Evolutionary conservation across 2,329 filamentous ascomycete genomes (phyloP).

Genomic region (Neonectria neomacrospora): DNA sequence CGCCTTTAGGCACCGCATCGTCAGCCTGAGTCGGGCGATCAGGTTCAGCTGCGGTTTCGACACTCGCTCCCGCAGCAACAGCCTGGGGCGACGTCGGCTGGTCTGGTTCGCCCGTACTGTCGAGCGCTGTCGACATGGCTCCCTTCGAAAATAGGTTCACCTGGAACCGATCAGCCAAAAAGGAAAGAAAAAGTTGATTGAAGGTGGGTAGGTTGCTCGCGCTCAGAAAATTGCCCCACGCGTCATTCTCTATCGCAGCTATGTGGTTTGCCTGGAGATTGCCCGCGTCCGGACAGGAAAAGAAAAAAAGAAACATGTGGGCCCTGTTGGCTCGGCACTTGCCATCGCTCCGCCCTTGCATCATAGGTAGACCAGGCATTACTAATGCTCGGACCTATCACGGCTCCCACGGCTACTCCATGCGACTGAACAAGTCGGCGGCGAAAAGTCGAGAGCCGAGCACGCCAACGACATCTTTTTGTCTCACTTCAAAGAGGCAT

Average conservation of each 20-base stretch:
- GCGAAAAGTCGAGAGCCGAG: slow-evolving; percentile 44
- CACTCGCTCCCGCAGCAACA: slow-evolving; percentile 9
- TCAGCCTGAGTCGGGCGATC: slow-evolving; percentile 7
- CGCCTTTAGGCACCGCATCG: slow-evolving; percentile 3
- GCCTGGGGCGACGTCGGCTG: slow-evolving; percentile 7
- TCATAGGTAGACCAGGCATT: slow-evolving; percentile 48
- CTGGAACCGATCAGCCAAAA: background rate
- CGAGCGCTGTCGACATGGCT: slow-evolving; percentile 31
- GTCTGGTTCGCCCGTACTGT: slow-evolving; percentile 15
- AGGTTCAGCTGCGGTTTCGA: background rate
- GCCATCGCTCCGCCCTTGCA: slow-evolving; percentile 37
- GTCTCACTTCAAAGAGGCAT: slow-evolving; percentile 19
- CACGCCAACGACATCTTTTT: slow-evolving; percentile 30
- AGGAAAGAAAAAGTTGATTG: slow-evolving; percentile 1
- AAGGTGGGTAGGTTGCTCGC: background rate
- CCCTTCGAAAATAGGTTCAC: background rate
- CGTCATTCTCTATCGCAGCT: slow-evolving; percentile 32
- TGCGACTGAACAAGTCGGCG: slow-evolving; percentile 35
- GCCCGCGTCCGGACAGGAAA: background rate
- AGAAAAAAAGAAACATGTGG: slow-evolving; percentile 14
- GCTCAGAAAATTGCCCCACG: slow-evolving; percentile 28
- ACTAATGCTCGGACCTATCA: slow-evolving; percentile 48
- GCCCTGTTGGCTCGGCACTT: slow-evolving; percentile 14
- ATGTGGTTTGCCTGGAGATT: slow-evolving; percentile 12
- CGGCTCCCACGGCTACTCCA: slow-evolving; percentile 28